phyloP scores from a whole-genome alignment of 805 yeast species.

The Wickerhamomyces chaumierensis region DNA sequence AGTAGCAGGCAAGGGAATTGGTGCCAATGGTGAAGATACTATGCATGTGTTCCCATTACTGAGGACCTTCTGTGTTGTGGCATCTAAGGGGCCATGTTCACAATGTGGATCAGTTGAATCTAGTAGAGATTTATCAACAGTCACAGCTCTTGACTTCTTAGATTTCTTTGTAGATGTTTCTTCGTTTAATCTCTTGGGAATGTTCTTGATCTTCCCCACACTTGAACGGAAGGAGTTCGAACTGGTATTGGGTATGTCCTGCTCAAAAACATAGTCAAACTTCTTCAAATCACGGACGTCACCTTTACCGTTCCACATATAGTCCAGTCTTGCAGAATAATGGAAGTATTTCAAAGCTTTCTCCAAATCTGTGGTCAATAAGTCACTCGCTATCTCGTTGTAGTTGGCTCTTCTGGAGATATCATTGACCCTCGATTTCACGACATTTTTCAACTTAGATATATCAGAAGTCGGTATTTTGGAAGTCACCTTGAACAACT shows the following conservation, averaged over 20 bases:
- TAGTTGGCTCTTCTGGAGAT: slow-evolving; percentile 30
- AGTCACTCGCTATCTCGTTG: slow-evolving; percentile 23
- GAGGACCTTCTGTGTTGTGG: too few species aligned
- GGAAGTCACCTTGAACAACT: slow-evolving; percentile 35
- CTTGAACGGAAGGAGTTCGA: slow-evolving; percentile 14
- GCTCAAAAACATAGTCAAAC: slow-evolving; percentile 10
- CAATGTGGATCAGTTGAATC: too few species aligned
- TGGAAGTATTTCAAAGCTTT: slow-evolving; percentile 14
- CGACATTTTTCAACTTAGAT: slow-evolving; percentile 49
- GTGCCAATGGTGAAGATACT: background rate
- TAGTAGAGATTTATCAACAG: too few species aligned
- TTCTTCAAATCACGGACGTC: slow-evolving; percentile 22
- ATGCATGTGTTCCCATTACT: slow-evolving; percentile 1
- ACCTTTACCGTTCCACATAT: slow-evolving; percentile 43
- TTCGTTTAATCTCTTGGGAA: slow-evolving; percentile 14
- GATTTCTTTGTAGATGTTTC: too few species aligned
- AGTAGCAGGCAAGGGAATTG: background rate
- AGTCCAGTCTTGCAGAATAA: slow-evolving; percentile 24
- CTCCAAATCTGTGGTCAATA: slow-evolving; percentile 28
- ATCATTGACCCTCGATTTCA: slow-evolving; percentile 67
- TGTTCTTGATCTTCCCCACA: slow-evolving; percentile 16
- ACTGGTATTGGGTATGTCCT: slow-evolving; percentile 2
- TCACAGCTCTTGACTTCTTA: too few species aligned
- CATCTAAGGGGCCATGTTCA: too few species aligned
- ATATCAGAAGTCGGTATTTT: slow-evolving; percentile 31